These are phyloP conservation scores for Trichoderma arundinaceum DNA, from an alignment of 2,329 filamentous ascomycete species.

Conservation along the genomic window DNA sequence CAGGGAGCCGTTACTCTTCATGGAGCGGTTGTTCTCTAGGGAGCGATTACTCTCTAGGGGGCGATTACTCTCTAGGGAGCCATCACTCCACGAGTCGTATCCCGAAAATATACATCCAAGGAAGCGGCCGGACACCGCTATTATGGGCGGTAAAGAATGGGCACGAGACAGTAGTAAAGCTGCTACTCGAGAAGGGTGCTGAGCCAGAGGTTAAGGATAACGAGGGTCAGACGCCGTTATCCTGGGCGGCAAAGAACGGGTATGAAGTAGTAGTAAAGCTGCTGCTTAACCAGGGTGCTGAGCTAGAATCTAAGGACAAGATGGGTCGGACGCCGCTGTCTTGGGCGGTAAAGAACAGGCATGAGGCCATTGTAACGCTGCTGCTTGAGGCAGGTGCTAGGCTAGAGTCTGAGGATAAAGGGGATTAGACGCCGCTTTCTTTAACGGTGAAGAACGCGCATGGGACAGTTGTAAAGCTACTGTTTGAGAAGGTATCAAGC, in stretches of 20 bases:
- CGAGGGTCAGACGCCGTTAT: too few species aligned
- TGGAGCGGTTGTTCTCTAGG: too few species aligned
- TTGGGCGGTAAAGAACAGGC: background rate
- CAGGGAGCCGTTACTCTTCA: too few species aligned
- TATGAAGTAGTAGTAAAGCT: background rate
- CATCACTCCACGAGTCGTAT: too few species aligned
- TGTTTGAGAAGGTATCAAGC: too few species aligned
- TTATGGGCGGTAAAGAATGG: background rate
- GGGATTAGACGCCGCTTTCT: background rate
- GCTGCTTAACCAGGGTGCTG: background rate
- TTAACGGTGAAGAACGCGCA: background rate
- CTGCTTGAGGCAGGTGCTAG: background rate
- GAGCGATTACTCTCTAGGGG: too few species aligned
- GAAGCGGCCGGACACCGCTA: background rate
- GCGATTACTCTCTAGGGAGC: too few species aligned
- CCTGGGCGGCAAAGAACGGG: background rate
- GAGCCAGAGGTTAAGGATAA: too few species aligned
- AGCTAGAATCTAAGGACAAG: too few species aligned
- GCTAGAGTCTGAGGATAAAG: background rate
- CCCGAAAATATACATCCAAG: too few species aligned
- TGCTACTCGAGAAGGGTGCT: background rate
- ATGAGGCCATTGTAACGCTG: background rate
- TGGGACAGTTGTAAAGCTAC: too few species aligned
- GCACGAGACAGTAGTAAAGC: too few species aligned
- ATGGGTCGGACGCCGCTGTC: slow-evolving; percentile 2